These are phyloP conservation scores for Hypoxylon sp. DNA, from an alignment of 2,329 filamentous ascomycete species.

Conservation along the genomic window DNA sequence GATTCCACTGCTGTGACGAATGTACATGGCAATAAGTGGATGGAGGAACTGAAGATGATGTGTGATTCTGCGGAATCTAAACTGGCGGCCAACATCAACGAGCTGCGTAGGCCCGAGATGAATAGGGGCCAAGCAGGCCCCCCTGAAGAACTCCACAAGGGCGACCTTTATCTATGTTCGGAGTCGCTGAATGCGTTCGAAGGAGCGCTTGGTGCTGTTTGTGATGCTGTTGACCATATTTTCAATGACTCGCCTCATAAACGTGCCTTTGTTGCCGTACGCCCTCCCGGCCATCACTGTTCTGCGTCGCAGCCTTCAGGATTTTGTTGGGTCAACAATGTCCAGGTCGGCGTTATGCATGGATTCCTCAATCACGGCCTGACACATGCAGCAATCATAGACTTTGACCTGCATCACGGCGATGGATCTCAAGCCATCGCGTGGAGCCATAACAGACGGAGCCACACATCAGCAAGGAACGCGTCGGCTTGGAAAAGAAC, in stretches of 20 bases:
- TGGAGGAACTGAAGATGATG: slow-evolving; percentile 90
- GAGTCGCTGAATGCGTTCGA: slow-evolving; percentile 91
- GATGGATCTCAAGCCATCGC: slow-evolving; percentile 96
- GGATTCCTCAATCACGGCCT: slow-evolving; percentile 85
- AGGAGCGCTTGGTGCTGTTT: slow-evolving; percentile 91
- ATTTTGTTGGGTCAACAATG: slow-evolving; percentile 99
- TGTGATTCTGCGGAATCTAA: slow-evolving; percentile 85
- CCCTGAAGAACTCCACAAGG: slow-evolving; percentile 79
- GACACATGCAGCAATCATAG: slow-evolving; percentile 93
- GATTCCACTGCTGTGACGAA: slow-evolving; percentile 85
- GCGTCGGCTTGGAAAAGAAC: slow-evolving; percentile 83
- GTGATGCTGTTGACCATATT: slow-evolving; percentile 90
- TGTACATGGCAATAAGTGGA: slow-evolving; percentile 93
- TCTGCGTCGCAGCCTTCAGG: slow-evolving; percentile 90
- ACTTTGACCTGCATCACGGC: slow-evolving; percentile 92
- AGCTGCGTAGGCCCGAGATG: slow-evolving; percentile 79
- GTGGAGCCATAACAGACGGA: slow-evolving; percentile 88
- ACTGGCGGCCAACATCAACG: slow-evolving; percentile 82
- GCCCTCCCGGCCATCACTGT: slow-evolving; percentile 96
- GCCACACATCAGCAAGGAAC: slow-evolving; percentile 73
- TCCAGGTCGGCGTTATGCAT: slow-evolving; percentile 96
- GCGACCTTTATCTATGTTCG: slow-evolving; percentile 90
- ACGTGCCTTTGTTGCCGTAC: slow-evolving; percentile 90
- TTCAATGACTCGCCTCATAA: slow-evolving; percentile 75
- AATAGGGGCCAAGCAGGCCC: slow-evolving; percentile 64